Evolutionary conservation across 768 basidiomycete species (phyloP), one percentile per base, ranked within the genome.

Genomic region (Suillus variegatus): DNA sequence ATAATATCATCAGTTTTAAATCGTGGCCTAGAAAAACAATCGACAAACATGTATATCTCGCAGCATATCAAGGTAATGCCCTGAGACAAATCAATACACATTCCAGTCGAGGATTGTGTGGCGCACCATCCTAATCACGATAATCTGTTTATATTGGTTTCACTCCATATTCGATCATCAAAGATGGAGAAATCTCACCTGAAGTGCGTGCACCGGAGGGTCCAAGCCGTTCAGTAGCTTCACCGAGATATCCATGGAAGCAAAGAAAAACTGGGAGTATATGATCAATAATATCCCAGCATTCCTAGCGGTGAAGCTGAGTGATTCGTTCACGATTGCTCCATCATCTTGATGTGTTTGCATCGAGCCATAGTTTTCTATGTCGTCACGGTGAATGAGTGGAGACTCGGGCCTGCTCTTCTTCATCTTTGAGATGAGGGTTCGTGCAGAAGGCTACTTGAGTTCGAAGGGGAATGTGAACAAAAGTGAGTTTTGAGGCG

Each of bases 201-300:
- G 81, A 16, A 88, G 74, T 3, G 86, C 79, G 4, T 85, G 82
- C 9, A 88, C 84, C 1, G 87, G 88, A 13, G 83, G 79, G 63
- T 88, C 85, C 9, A 89, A 75, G 20, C 74, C 76, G 65, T 86
- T 85, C 64, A 92, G 75, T 65, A 79, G 80, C 76, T 92, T 91
- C 49, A 92, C 89, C 4, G 83, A 76, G 5, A 88, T 78, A 61
- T 86, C 86, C 82, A 89, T 88, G 32, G 83, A 72, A 5, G 88
- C 81, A 40, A 88, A 83, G 75, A 88, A 88, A 14, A 86, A 77
- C 71, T 90, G 87, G 7, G 88, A 73, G 4, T 76, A 77, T 6
- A 82, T 82, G 22, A 92, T 82, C 12, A 90, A 79, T 43, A 89
- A 73, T 58, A 93, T 75, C 9, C 91, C 91, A 4, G 78, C 74